Base-by-base conservation (phyloP, 225 moss, liverwort and hornwort species). In the Pleurozium schreberi region DNA sequence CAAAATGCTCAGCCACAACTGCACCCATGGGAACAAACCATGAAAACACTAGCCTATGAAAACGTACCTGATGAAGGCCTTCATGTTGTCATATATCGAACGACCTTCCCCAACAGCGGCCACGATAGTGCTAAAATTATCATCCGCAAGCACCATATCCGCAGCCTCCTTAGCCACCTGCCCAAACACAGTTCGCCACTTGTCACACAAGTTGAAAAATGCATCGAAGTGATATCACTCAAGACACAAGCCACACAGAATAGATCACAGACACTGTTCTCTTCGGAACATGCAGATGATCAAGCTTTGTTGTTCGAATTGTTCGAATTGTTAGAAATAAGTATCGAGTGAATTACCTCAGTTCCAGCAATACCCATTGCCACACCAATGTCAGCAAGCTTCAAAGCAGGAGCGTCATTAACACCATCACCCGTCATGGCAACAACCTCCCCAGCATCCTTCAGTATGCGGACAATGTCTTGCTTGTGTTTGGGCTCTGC, bases 341-440 rank as follows among this genome's bases (percentile, higher is more conserved):
- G 67, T n/a, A 52, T 70, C 62, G 50, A 73, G 52, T 28, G 58
- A 36, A 57, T 33, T 90, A 98, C 98, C 98, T 98, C 98, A 85
- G 98, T 98, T 87, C 98, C 98, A n/a, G 98, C 90, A 86, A 98
- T 98, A 59, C 98, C 98, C 98, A 98, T 97, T 50, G 98, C 97
- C 47, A 98, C 92, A 85, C 98, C 98, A 85, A 98, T 97, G 84
- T 98, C 98, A 28, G 98, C 98, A 85, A 98, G 96, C 86, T 98
- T 98, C 92, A 98, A 90, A 34, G 98, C 98, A 88, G 98, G 97
- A 75, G 98, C 98, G 90, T 98, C 98, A 85, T 98, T 98, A 55
- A 98, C 98, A 84, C 98, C 98, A 88, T 98, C 98, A 70, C 98
- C 97, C 61, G 98, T 98, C 98, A 98, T 98, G 36, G 98, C 98